Conservation (phyloP, 305 asterid genomes). For the Striga hermonthica region DNA sequence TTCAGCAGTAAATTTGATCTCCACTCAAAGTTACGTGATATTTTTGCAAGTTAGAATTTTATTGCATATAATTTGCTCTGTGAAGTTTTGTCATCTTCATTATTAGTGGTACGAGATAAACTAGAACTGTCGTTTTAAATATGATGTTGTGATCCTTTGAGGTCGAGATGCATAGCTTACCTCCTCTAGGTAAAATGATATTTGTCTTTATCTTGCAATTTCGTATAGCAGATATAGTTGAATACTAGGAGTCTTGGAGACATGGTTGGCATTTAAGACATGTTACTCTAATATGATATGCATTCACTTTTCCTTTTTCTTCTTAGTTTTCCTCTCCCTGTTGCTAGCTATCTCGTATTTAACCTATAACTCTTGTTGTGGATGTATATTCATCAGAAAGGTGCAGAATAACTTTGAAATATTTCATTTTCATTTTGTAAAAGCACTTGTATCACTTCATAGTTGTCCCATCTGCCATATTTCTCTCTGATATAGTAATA, state of each 20-base stretch:
- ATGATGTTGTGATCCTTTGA: background rate
- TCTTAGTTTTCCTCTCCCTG: background rate
- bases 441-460: constrained; percentile 16
- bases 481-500: constrained; percentile 28
- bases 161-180: background rate
- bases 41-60: constrained; percentile 6
- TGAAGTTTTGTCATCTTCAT: constrained; percentile 6
- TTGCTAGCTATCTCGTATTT: background rate
- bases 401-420: constrained; percentile 8
- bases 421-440: constrained; percentile 14
- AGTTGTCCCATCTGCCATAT: constrained; percentile 25
- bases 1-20: constrained; percentile 8
- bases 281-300: constrained; percentile 17
- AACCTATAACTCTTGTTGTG: constrained; percentile 13
- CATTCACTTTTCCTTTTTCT: background rate
- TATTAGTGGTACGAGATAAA: background rate
- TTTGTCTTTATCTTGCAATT: background rate
- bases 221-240: background rate
- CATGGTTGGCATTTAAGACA: constrained; percentile 8
- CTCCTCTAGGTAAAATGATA: background rate
- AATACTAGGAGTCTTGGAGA: background rate
- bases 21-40: background rate
- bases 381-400: constrained; percentile 9
- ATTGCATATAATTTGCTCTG: constrained; percentile 9
- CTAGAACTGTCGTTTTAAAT: background rate